phyloP scores from a whole-genome alignment of 2,329 filamentous ascomycete genomes.

The Xylariales sp. region DNA sequence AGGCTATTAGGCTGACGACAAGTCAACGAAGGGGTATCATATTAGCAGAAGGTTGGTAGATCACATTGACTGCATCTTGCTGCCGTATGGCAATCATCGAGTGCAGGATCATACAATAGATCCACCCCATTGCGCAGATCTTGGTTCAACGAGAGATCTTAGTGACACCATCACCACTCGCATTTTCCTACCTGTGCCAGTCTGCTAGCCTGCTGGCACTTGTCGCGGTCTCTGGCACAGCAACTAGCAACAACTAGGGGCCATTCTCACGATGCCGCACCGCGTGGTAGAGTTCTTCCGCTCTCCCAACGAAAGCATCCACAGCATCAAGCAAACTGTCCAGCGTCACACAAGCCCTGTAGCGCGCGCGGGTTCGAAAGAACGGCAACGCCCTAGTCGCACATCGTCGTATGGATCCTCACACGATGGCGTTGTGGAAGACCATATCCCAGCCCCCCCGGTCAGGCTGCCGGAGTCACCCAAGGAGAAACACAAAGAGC shows the following conservation, averaged over 20 bases:
- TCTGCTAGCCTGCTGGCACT: slow-evolving; percentile 1
- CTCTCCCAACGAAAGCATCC: slow-evolving; percentile 65
- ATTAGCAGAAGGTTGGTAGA: not conserved
- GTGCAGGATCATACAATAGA: slow-evolving; percentile 4
- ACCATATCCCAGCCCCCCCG: slow-evolving; percentile 42
- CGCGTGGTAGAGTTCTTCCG: slow-evolving; percentile 68
- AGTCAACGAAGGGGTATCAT: not conserved
- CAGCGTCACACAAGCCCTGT: slow-evolving; percentile 50
- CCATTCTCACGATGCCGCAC: slow-evolving; percentile 63
- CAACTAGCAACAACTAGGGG: not conserved
- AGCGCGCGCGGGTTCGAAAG: slow-evolving; percentile 42
- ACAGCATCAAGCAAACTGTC: slow-evolving; percentile 58
- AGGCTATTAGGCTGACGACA: not conserved
- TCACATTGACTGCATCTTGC: not conserved
- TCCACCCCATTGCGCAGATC: slow-evolving; percentile 3
- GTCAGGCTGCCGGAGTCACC: slow-evolving; percentile 54
- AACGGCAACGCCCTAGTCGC: slow-evolving; percentile 50
- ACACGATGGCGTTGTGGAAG: slow-evolving; percentile 51
- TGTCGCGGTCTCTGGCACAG: slow-evolving; percentile 4
- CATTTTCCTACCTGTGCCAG: slow-evolving; percentile 4
- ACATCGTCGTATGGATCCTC: slow-evolving; percentile 54
- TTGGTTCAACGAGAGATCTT: slow-evolving; percentile 2
- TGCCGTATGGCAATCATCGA: slow-evolving; percentile 5
- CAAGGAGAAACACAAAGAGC: slow-evolving; percentile 57
- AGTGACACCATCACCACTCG: slow-evolving; percentile 16